Conservation (phyloP, 305 asterid species). For the Fraxinus velutina region DNA sequence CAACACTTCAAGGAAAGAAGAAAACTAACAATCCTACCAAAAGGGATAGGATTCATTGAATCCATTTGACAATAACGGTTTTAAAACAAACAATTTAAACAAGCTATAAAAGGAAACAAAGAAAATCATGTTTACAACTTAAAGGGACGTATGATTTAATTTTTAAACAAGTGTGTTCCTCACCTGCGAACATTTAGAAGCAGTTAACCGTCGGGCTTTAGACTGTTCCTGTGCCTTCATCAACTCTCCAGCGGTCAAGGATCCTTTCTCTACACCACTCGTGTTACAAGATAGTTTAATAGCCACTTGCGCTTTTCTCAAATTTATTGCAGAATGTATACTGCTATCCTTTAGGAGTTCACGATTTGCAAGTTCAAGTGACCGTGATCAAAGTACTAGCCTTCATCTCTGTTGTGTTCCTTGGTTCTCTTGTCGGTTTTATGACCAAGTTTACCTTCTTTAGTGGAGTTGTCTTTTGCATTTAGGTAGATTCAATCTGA, state of each 20-base stretch:
- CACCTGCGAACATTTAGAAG: not conserved
- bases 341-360: not conserved
- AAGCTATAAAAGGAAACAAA: not conserved
- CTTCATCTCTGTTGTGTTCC: not conserved
- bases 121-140: not conserved
- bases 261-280: not conserved
- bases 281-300: not conserved
- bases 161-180: not conserved
- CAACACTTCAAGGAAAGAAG: too few species aligned
- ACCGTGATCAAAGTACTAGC: not conserved
- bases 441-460: not conserved
- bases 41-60: not conserved
- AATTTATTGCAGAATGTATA: not conserved
- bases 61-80: not conserved
- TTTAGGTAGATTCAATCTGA: not conserved
- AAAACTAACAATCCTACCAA: not conserved
- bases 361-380: not conserved
- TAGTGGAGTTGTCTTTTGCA: not conserved
- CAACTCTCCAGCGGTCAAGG: not conserved
- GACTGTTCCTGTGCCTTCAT: not conserved
- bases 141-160: not conserved
- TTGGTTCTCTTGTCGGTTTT: not conserved
- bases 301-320: not conserved
- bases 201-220: not conserved
- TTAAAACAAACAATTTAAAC: not conserved